phyloP scores from a whole-genome alignment of 306 rosid genomes.

The Cyclanthera cordifolia region DNA sequence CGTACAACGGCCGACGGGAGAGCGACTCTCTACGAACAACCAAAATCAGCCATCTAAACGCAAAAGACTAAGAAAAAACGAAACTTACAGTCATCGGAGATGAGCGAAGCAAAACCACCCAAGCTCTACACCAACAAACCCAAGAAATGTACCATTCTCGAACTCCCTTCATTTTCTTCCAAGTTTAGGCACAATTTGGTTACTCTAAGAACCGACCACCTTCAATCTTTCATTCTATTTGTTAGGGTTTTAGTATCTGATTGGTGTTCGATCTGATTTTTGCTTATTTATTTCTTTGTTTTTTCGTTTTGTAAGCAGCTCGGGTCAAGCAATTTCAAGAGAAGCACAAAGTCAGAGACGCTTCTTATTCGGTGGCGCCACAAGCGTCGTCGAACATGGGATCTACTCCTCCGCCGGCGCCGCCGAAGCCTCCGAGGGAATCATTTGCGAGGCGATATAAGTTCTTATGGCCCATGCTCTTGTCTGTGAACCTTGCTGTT shows the following conservation, averaged over 20 bases:
- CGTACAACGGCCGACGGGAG: background rate
- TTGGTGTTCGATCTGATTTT: background rate
- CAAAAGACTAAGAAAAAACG: background rate
- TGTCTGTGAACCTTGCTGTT: conserved; percentile 69
- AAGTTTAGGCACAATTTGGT: background rate
- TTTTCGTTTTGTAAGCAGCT: conserved; percentile 20
- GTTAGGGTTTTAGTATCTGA: conserved; percentile 12
- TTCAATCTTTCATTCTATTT: conserved; percentile 11
- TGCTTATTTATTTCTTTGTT: background rate
- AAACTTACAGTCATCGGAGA: conserved; percentile 8
- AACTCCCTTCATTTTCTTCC: background rate
- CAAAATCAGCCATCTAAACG: background rate
- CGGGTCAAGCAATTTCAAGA: conserved; percentile 46
- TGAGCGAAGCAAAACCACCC: conserved; percentile 49
- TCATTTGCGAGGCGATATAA: conserved; percentile 69
- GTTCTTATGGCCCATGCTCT: conserved; percentile 68
- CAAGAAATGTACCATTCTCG: conserved; percentile 34
- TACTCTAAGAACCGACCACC: background rate
- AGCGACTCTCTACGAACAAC: background rate
- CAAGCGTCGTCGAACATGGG: conserved; percentile 21
- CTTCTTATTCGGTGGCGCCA: conserved; percentile 31
- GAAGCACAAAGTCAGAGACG: conserved; percentile 26
- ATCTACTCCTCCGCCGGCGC: conserved; percentile 25
- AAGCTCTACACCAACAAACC: conserved; percentile 63
- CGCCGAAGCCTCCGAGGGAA: conserved; percentile 48